Percentiles rank a stretch among this genome's conserved stretches.
These are phyloP conservation scores for Alternaria sp. DNA, from an alignment of 2,329 filamentous ascomycete species.

Conservation along the genomic window DNA sequence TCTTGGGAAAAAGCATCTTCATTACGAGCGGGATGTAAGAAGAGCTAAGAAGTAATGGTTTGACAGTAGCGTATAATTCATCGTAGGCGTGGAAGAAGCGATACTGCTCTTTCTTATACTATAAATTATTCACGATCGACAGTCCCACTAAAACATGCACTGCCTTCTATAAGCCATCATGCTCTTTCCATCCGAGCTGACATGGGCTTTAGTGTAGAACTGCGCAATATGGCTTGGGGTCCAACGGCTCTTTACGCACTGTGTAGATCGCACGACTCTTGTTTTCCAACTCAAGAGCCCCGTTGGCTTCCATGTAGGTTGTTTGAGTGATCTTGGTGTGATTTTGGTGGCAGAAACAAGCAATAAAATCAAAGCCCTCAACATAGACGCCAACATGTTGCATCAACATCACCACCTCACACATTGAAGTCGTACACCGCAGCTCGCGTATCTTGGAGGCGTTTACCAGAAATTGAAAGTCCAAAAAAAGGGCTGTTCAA, in stretches of 20 bases:
- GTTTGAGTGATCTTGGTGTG: not conserved
- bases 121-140: not conserved
- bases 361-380: not conserved
- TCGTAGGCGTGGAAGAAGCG: not conserved
- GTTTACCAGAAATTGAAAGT: not conserved
- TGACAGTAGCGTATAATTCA: not conserved
- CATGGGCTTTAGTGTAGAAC: slow-evolving; percentile 1
- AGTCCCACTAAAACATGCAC: not conserved
- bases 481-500: not conserved
- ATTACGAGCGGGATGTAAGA: not conserved
- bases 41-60: not conserved
- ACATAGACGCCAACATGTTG: not conserved
- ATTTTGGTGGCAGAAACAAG: not conserved
- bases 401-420: not conserved
- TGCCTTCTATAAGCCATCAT: not conserved
- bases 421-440: not conserved
- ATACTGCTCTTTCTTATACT: slow-evolving; percentile 8
- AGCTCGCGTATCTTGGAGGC: not conserved
- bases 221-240: not conserved
- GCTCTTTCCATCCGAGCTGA: slow-evolving; percentile 5
- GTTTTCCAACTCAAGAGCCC: not conserved
- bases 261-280: not conserved
- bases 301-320: not conserved
- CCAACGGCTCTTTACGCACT: not conserved
- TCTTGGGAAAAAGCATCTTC: not conserved